These are phyloP conservation scores for Metschnikowia santaceciliae DNA, from an alignment of 805 yeast species.

Conservation along the genomic window DNA sequence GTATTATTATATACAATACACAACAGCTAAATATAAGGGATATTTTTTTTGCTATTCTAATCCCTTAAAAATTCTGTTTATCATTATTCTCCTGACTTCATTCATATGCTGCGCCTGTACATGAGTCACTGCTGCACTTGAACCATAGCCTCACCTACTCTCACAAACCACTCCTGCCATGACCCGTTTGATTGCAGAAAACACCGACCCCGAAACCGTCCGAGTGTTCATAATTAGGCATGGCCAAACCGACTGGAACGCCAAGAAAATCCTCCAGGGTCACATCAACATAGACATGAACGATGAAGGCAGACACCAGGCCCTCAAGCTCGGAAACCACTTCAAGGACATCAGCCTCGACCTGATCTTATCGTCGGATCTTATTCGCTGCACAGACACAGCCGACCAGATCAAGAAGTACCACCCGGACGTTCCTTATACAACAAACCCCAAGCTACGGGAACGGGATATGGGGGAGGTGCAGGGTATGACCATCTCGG, in stretches of 20 bases:
- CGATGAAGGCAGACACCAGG: constrained; percentile 58
- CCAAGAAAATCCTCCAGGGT: constrained; percentile 70
- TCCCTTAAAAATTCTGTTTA: background rate
- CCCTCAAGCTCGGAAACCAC: constrained; percentile 47
- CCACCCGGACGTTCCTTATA: constrained; percentile 24
- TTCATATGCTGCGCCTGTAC: background rate
- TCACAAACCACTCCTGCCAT: constrained; percentile 6
- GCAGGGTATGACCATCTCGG: constrained; percentile 67
- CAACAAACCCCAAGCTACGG: constrained; percentile 39
- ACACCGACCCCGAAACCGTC: constrained; percentile 33
- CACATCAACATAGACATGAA: constrained; percentile 67
- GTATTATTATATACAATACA: too few relatives aligned
- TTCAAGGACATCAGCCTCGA: constrained; percentile 41
- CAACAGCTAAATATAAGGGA: too few relatives aligned
- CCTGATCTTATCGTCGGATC: constrained; percentile 48
- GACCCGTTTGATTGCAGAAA: constrained; percentile 23
- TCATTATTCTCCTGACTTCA: background rate
- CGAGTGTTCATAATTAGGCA: constrained; percentile 70
- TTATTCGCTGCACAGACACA: constrained; percentile 61
- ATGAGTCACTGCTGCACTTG: background rate
- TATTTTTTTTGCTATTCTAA: background rate
- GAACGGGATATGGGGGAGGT: constrained; percentile 75
- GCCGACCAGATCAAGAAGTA: constrained; percentile 36
- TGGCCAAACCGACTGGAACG: constrained; percentile 79
- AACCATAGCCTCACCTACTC: background rate